These are phyloP conservation scores for Dothideomycetidae sp. DNA, from an alignment of 2,329 filamentous ascomycete genomes.

Conservation along the genomic window DNA sequence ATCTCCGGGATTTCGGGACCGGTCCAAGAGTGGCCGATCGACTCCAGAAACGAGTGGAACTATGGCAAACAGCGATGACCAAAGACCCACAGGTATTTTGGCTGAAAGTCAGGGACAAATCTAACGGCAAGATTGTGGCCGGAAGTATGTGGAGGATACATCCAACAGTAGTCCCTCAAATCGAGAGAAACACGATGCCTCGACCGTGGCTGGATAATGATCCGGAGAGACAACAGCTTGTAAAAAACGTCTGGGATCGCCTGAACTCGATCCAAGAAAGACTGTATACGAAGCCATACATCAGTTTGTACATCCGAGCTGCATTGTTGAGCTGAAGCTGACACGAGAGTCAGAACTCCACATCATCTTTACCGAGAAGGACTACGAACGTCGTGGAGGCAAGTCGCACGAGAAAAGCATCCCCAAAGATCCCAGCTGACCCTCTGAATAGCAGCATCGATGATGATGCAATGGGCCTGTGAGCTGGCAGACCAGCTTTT, in stretches of 20 bases:
- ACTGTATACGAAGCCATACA: constrained; percentile 12
- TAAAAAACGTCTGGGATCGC: constrained; percentile 1
- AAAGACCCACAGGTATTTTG: constrained; percentile 18
- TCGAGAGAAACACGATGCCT: constrained; percentile 3
- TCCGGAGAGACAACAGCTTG: constrained; percentile 8
- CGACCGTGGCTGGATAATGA: constrained; percentile 11
- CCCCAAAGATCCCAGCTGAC: background rate
- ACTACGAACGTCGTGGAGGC: constrained; percentile 23
- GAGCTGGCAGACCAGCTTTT: constrained; percentile 21
- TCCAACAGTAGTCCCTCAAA: constrained; percentile 11
- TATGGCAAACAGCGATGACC: constrained; percentile 12
- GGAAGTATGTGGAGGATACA: constrained; percentile 22
- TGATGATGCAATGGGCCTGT: constrained; percentile 27
- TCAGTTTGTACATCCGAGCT: constrained; percentile 10
- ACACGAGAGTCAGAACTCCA: constrained; percentile 20
- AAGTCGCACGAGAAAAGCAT: too few relatives aligned
- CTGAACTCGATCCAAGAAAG: constrained; percentile 10
- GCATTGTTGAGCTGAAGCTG: background rate
- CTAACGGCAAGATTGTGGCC: constrained; percentile 18
- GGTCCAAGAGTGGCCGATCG: constrained; percentile 13
- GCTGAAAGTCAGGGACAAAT: constrained; percentile 18
- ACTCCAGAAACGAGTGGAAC: constrained; percentile 8
- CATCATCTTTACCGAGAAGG: constrained; percentile 23
- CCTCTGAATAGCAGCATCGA: constrained; percentile 18
- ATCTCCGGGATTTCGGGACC: constrained; percentile 14